Base-by-base conservation (phyloP, 2,329 filamentous ascomycete genomes). In the Fusarium sp. region DNA sequence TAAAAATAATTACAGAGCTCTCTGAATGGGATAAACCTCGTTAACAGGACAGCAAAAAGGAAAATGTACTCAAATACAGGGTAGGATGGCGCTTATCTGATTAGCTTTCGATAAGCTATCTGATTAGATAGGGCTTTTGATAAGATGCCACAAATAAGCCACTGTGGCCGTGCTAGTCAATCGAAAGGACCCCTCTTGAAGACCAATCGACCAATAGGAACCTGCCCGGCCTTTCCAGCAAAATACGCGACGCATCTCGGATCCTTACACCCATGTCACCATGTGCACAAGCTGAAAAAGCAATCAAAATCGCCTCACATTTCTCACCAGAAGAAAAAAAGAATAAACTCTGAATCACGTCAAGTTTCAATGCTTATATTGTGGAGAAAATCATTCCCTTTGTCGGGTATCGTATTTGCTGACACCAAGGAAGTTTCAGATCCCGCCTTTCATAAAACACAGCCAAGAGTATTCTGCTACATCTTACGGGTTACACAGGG, bases 21-120 rank as follows among this genome's bases (percentile, higher is more conserved):
- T 16, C 13, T 14, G 7, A 30, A 14, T 1, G 4, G 4, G 11
- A 11, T 29, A 1, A 2, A 1, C 5, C 9, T 3, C 1, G 7
- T 32, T 6, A 5, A 34, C 5, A 18, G 0, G 32, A 6, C 18
- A 34, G 32, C 16, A 34, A 30, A 13, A 6, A 2, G 11, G 2
- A 30, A 30, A 5, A 34, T 18, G 16, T 2, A 6, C 2, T 10
- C 18, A 3, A 8, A 2, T 34, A 5, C 16, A 34, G 32, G 32
- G 32, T 34, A 34, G 2, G 1, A 1, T 6, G 5, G 1, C 0
- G 4, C 32, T 32, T 34, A 34, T 18, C 32, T 9, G 32, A 34
- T 34, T 16, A 8, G 13, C 7, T 8, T 7, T 2, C 5, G 14
- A 34, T 16, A 16, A 34, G 32, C 9, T 34, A 34, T 18, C 9